A percentile compares a stretch with the other conserved stretches of the same genome.
Conservation (phyloP, 768 basidiomycete genomes). For the Neoboletus magnificus region DNA sequence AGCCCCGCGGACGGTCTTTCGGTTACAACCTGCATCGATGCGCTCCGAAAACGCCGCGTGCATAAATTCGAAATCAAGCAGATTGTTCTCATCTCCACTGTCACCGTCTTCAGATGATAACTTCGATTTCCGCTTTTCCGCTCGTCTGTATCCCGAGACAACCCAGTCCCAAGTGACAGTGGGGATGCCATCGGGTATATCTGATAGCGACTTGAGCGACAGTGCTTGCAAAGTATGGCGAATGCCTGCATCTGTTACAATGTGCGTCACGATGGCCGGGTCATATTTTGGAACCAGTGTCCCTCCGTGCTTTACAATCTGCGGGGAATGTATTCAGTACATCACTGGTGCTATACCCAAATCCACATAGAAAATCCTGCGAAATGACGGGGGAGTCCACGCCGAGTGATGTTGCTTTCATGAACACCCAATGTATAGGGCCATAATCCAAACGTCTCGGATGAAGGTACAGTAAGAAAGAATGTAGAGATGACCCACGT, state of each 20-base stretch:
- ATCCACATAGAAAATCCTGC: neutral
- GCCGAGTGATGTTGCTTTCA: too few relatives aligned
- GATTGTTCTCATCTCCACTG: neutral
- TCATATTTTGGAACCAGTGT: conserved; percentile 59
- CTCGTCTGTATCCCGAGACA: conserved; percentile 35
- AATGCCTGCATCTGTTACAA: conserved; percentile 49
- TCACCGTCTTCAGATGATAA: neutral
- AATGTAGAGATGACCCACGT: conserved; percentile 41
- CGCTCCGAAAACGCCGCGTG: conserved; percentile 49
- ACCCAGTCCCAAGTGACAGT: conserved; percentile 67
- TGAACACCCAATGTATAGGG: too few relatives aligned
- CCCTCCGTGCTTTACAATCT: conserved; percentile 68
- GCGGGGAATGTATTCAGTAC: conserved; percentile 3
- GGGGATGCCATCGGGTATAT: conserved; percentile 65
- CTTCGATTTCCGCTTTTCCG: conserved; percentile 14
- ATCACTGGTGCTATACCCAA: neutral
- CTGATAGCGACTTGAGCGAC: conserved; percentile 46
- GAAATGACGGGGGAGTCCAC: too few relatives aligned
- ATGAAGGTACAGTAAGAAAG: neutral
- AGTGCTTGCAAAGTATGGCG: conserved; percentile 36
- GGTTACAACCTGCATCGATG: conserved; percentile 40
- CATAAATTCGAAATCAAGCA: conserved; percentile 39
- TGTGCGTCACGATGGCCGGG: conserved; percentile 56
- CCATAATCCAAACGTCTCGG: neutral
- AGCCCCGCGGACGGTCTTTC: conserved; percentile 11